Evolutionary conservation across 2,329 filamentous ascomycete genomes (phyloP).

Genomic region (Delphinella strobiligena): DNA sequence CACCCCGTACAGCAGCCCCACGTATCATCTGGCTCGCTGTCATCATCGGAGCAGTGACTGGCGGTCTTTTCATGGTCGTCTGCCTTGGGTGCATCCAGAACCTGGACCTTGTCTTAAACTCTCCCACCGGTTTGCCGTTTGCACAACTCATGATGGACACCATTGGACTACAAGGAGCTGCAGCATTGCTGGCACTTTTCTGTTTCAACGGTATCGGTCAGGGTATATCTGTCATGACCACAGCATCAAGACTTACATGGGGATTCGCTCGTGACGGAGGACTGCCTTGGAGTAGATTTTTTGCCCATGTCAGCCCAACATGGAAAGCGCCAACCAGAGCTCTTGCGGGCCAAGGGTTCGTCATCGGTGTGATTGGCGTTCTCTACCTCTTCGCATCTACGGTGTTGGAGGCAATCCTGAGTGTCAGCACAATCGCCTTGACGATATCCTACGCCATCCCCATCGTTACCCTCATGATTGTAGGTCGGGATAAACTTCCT

Average conservation of each 20-base stretch:
- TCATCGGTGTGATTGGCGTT: constrained; percentile 39
- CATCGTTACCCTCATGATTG: constrained; percentile 25
- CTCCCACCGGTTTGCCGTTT: constrained; percentile 43
- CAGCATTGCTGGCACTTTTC: constrained; percentile 38
- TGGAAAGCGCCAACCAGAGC: constrained; percentile 44
- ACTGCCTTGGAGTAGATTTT: constrained; percentile 16
- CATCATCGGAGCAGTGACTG: constrained; percentile 29
- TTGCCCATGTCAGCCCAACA: constrained; percentile 28
- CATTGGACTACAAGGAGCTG: constrained; percentile 34
- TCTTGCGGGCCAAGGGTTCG: constrained; percentile 39
- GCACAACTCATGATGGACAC: constrained; percentile 46
- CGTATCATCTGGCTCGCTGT: constrained; percentile 42
- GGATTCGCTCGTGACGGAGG: constrained; percentile 17
- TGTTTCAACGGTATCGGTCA: constrained; percentile 45
- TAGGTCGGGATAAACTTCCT: constrained; percentile 42
- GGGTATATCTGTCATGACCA: constrained; percentile 39
- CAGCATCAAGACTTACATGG: constrained; percentile 16
- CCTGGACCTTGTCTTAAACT: constrained; percentile 30
- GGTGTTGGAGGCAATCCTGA: constrained; percentile 32
- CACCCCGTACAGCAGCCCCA: constrained; percentile 39
- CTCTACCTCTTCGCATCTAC: constrained; percentile 28
- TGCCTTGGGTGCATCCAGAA: constrained; percentile 44
- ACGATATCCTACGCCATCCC: constrained; percentile 31
- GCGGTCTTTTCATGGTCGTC: constrained; percentile 45
- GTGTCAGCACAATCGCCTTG: constrained; percentile 29